Percentiles rank a stretch among this genome's conserved stretches.
Conservation (phyloP, 768 basidiomycete genomes). For the Nidula microcarpa region DNA sequence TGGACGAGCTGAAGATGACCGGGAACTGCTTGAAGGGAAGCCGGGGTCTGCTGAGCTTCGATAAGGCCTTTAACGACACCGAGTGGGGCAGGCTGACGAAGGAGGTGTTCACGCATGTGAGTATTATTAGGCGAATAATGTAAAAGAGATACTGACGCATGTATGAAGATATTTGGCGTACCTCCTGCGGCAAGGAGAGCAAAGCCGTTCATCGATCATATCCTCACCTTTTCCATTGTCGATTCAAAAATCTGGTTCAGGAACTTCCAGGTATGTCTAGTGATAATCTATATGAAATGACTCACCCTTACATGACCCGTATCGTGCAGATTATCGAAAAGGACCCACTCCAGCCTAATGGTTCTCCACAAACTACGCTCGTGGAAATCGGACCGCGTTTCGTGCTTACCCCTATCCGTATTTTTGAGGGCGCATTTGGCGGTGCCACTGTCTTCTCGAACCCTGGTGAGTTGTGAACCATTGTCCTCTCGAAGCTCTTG, state of each 20-base stretch:
- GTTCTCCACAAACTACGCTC: constrained; percentile 81
- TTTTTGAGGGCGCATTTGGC: constrained; percentile 96
- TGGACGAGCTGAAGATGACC: constrained; percentile 99
- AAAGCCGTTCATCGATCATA: constrained; percentile 98
- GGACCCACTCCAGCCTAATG: constrained; percentile 85
- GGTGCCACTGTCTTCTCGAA: constrained; percentile 96
- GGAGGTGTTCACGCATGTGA: constrained; percentile 90
- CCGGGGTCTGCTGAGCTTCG: constrained; percentile 89
- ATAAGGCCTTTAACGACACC: constrained; percentile 82
- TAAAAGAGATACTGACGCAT: no score
- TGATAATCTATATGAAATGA: not conserved
- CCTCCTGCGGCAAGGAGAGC: constrained; percentile 86
- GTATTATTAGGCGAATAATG: constrained; percentile 14
- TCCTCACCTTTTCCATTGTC: constrained; percentile 92
- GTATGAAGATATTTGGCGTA: constrained; percentile 84
- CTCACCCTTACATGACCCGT: constrained; percentile 5
- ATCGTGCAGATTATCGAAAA: constrained; percentile 82
- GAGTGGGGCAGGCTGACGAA: constrained; percentile 87
- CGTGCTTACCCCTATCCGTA: constrained; percentile 94
- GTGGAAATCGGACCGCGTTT: constrained; percentile 98
- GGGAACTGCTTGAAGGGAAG: constrained; percentile 98
- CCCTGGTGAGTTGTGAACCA: constrained; percentile 56
- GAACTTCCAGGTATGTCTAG: constrained; percentile 82
- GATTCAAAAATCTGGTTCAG: constrained; percentile 99
- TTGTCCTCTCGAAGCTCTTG: constrained; percentile 7